These are phyloP conservation scores for Cucumis sativus DNA, from an alignment of 306 rosid species.

Conservation along the genomic window Cucumber_9930_V3 NC_026658.2:10893501-10894000, in stretches of 20 bases:
- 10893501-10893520: constrained; percentile 68
- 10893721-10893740: constrained; percentile 63
- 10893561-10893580: constrained; percentile 90
- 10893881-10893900: constrained; percentile 77
- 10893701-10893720: constrained; percentile 62
- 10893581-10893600: constrained; percentile 69
- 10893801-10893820: constrained; percentile 69
- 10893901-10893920: constrained; percentile 61
- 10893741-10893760: constrained; percentile 50
- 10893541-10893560: constrained; percentile 33
- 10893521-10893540: constrained; percentile 48
- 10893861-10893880: constrained; percentile 45
- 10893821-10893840: constrained; percentile 47
- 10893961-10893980: constrained; percentile 59
- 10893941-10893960: constrained; percentile 81
- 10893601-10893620: constrained; percentile 69
- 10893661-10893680: constrained; percentile 72
- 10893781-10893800: constrained; percentile 63
- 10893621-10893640: constrained; percentile 86
- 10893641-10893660: constrained; percentile 92
- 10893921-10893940: constrained; percentile 24
- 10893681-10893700: constrained; percentile 70
- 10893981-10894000: constrained; percentile 87
- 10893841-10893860: constrained; percentile 33
- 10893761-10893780: constrained; percentile 39